A percentile compares a stretch with the other conserved stretches of the same genome.
phyloP scores from a whole-genome alignment of 1,139 yeast species.

The Kodamaea anthophila region DNA sequence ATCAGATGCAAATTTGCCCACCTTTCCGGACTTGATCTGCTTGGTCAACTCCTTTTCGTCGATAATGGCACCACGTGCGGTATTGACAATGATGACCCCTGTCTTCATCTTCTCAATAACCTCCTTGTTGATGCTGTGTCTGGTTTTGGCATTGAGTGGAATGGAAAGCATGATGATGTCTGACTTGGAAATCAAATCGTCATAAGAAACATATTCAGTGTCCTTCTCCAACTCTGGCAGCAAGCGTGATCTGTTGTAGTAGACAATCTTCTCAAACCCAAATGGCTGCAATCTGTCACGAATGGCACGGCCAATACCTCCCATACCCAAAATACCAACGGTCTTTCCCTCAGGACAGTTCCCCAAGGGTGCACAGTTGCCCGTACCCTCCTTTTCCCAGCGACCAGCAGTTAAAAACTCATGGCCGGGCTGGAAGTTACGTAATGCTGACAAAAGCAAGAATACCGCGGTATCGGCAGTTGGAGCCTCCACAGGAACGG shows the following conservation, averaged over 20 bases:
- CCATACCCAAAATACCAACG: constrained; percentile 69
- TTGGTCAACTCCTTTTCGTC: constrained; percentile 59
- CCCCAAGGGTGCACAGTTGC: constrained; percentile 14
- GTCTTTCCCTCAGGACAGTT: constrained; percentile 53
- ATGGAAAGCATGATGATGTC: constrained; percentile 60
- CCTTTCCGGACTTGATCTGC: constrained; percentile 61
- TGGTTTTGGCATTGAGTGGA: constrained; percentile 56
- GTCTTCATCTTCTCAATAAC: constrained; percentile 54
- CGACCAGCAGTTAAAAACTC: constrained; percentile 46
- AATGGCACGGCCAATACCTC: constrained; percentile 71
- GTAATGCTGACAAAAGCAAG: constrained; percentile 57
- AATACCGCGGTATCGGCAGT: constrained; percentile 79
- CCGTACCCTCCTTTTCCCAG: constrained; percentile 40
- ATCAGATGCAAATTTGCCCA: constrained; percentile 72
- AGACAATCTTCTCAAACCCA: constrained; percentile 54
- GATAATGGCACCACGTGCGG: constrained; percentile 71
- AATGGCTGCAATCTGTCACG: constrained; percentile 58
- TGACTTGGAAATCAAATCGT: constrained; percentile 46
- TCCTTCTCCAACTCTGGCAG: constrained; percentile 50
- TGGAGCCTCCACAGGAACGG: constrained; percentile 66
- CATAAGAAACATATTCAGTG: constrained; percentile 51
- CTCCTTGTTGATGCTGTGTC: constrained; percentile 50
- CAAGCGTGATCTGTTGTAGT: constrained; percentile 54
- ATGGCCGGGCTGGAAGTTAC: constrained; percentile 54
- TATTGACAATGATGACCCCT: constrained; percentile 59